Evolutionary conservation across 1,284 basidiomycete species (phyloP), one percentile per base, ranked within the genome.

Genomic region (Cryptococcus sp.): DNA sequence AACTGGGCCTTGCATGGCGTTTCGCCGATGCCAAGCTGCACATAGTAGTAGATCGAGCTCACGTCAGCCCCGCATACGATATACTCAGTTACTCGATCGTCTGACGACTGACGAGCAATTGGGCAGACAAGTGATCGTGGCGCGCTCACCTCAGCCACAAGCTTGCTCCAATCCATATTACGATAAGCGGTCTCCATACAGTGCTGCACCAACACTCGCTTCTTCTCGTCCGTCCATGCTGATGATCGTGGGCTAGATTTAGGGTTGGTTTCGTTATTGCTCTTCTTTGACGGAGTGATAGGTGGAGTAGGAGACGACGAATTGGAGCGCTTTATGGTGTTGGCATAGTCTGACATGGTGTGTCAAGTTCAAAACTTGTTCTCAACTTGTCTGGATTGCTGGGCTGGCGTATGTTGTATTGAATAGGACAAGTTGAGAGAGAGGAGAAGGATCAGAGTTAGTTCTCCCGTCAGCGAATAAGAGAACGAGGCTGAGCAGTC

Each of bases 1-100:
- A 62, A 16, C 46, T 62, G 60, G 41, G 58, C 54, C 48, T 55
- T 62, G 34, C 60, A 62, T 46, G 55, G 52, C 20, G 45, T 29
- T 38, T 46, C 41, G 34, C 50, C 53, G 46, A 53, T 58, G 16
- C 49, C 44, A 5, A 51, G 52, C 56, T 58, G 17, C 15, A 17
- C 15, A n/a, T n/a, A n/a, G n/a, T n/a, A n/a, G n/a, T n/a, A n/a
- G n/a, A n/a, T n/a, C n/a, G n/a, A n/a, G n/a, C n/a, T n/a, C n/a
- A n/a, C n/a, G n/a, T n/a, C n/a, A n/a, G n/a, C n/a, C n/a, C n/a
- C n/a, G n/a, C n/a, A n/a, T n/a, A n/a, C n/a, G n/a, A n/a, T n/a
- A n/a, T n/a, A n/a, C n/a, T n/a, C n/a, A n/a, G n/a, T n/a, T n/a
- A n/a, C n/a, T n/a, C n/a, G n/a, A n/a, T n/a, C n/a, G n/a, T n/a